phyloP scores from a whole-genome alignment of 306 rosid genomes.

The Dryas octopetala region DNA sequence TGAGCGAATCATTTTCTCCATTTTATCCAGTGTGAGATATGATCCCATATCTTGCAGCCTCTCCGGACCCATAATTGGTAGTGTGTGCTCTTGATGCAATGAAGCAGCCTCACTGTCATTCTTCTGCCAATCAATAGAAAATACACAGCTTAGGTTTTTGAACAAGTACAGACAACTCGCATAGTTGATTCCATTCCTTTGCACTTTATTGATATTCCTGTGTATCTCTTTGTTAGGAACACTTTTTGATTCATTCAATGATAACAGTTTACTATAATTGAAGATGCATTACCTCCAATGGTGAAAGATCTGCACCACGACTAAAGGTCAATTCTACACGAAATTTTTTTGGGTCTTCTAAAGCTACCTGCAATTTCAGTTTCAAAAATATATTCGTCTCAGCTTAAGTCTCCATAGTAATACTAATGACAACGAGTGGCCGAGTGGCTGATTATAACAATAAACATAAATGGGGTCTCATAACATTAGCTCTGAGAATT shows the following conservation, averaged over 20 bases:
- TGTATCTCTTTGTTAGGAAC: background rate
- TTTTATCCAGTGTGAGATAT: slow-evolving; percentile 75
- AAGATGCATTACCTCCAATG: slow-evolving; percentile 70
- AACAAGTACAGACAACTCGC: background rate
- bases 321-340: slow-evolving; percentile 89
- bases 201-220: background rate
- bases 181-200: background rate
- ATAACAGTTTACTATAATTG: slow-evolving; percentile 13
- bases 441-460: background rate
- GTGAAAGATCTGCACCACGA: slow-evolving; percentile 96
- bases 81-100: slow-evolving; percentile 89
- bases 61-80: slow-evolving; percentile 94
- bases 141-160: slow-evolving; percentile 14
- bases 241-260: background rate
- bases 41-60: slow-evolving; percentile 88
- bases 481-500: background rate
- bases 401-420: slow-evolving; percentile 6
- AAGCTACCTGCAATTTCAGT: slow-evolving; percentile 66
- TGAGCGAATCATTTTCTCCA: slow-evolving; percentile 91
- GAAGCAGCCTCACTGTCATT: slow-evolving; percentile 62
- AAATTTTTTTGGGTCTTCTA: slow-evolving; percentile 83
- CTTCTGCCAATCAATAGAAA: slow-evolving; percentile 48
- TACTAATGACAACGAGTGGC: background rate
- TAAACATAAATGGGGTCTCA: background rate
- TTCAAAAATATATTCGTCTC: slow-evolving; percentile 20